phyloP scores from a whole-genome alignment of 495 filamentous ascomycete species.

The Durotheca rogersii region DNA sequence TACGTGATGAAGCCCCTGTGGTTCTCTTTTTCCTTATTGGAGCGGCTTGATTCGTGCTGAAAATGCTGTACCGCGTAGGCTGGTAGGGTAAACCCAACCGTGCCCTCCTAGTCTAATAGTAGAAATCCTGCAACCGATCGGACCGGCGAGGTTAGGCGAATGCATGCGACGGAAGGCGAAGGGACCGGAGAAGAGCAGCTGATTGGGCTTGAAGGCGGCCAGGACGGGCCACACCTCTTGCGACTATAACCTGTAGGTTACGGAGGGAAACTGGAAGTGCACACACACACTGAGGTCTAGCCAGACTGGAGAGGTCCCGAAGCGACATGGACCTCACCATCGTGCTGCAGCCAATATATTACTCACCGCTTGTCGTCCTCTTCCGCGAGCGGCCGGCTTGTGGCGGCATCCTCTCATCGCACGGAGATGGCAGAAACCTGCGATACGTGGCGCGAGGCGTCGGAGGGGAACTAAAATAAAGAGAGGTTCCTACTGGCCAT shows the following conservation, averaged over 20 bases:
- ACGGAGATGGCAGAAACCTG: slow-evolving; percentile 19
- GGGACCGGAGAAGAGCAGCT: not conserved
- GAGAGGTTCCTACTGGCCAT: slow-evolving; percentile 4
- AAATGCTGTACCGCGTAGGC: too few relatives aligned
- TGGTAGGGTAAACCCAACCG: too few relatives aligned
- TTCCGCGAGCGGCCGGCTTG: slow-evolving; percentile 20
- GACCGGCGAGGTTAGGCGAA: too few relatives aligned
- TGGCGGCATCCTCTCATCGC: slow-evolving; percentile 28
- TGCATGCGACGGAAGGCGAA: too few relatives aligned
- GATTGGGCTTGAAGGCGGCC: not conserved
- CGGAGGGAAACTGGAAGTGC: not conserved
- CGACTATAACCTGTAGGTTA: not conserved
- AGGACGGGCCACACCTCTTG: not conserved
- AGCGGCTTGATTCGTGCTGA: too few relatives aligned
- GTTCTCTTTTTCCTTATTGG: too few relatives aligned
- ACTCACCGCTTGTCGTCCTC: slow-evolving; percentile 28
- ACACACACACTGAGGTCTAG: not conserved
- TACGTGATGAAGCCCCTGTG: too few relatives aligned
- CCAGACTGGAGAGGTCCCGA: slow-evolving; percentile 6
- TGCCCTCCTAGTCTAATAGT: too few relatives aligned
- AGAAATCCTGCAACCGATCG: too few relatives aligned
- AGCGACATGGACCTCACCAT: slow-evolving; percentile 23
- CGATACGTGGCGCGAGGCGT: slow-evolving; percentile 28
- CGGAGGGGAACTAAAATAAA: slow-evolving; percentile 21
- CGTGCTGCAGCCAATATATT: slow-evolving; percentile 26